Conservation (phyloP, 176 grass and related monocot genomes). For the Avena atlantica region DNA sequence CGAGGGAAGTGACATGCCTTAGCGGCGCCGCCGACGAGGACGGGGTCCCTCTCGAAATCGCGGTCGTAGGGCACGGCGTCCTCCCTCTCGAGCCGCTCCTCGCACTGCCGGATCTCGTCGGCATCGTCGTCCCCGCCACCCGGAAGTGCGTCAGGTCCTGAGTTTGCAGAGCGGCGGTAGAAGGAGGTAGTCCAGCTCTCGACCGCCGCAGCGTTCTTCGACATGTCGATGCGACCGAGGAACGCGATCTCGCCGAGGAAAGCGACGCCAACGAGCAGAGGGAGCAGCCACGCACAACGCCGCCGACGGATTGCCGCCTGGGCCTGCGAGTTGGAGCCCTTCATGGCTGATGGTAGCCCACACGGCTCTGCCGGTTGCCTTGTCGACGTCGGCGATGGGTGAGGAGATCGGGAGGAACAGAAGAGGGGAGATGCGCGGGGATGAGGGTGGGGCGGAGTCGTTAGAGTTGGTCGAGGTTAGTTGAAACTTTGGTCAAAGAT, state of each 20-base stretch:
- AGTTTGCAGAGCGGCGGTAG: slow-evolving; percentile 49
- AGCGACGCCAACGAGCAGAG: slow-evolving; percentile 70
- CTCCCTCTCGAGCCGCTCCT: slow-evolving; percentile 78
- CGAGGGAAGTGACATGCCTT: slow-evolving; percentile 48
- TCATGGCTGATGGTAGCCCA: slow-evolving; percentile 38
- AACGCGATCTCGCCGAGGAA: slow-evolving; percentile 85
- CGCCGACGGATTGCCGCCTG: slow-evolving; percentile 47
- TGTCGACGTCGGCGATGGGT: slow-evolving; percentile 33
- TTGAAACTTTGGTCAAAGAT: too few relatives aligned
- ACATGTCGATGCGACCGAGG: slow-evolving; percentile 87
- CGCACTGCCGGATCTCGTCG: slow-evolving; percentile 51
- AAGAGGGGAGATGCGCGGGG: neutral
- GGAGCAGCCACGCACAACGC: slow-evolving; percentile 65
- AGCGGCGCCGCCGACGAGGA: slow-evolving; percentile 69
- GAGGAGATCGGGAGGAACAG: slow-evolving; percentile 3
- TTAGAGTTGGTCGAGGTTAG: neutral
- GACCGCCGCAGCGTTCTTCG: slow-evolving; percentile 77
- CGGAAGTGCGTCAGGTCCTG: slow-evolving; percentile 1
- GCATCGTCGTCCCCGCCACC: neutral
- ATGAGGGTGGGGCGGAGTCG: neutral
- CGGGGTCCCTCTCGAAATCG: slow-evolving; percentile 76
- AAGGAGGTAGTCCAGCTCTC: slow-evolving; percentile 86
- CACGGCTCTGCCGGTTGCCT: neutral
- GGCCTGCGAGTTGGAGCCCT: slow-evolving; percentile 45
- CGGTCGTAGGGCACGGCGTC: slow-evolving; percentile 77